phyloP scores from a whole-genome alignment of 495 filamentous ascomycete species.

The Annulohypoxylon moriforme region DNA sequence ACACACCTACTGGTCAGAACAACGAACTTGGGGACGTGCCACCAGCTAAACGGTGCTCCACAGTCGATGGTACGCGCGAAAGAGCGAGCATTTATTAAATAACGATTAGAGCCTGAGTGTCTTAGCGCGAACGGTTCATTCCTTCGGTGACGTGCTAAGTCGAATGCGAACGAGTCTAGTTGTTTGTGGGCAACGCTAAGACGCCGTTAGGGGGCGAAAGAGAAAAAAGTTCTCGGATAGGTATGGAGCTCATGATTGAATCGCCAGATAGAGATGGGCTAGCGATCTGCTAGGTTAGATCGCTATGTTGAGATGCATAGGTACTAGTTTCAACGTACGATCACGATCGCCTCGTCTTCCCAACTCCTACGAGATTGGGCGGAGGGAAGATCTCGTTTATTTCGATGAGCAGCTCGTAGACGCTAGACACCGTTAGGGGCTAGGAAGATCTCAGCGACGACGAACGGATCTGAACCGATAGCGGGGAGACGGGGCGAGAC shows the following conservation, averaged over 20 bases:
- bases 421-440: neutral
- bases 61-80: neutral
- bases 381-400: neutral
- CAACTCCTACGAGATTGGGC: neutral
- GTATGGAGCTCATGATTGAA: neutral
- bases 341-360: neutral
- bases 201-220: neutral
- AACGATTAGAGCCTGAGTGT: neutral
- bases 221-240: neutral
- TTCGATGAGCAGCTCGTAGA: neutral
- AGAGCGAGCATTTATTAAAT: neutral
- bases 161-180: neutral
- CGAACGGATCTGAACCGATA: constrained; percentile 4
- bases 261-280: neutral
- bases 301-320: neutral
- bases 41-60: neutral
- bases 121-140: neutral
- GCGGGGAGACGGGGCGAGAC: constrained; percentile 3
- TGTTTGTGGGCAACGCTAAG: neutral
- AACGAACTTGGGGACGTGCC: neutral
- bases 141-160: neutral
- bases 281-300: neutral
- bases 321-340: neutral
- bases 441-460: constrained; percentile 15
- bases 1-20: neutral